Evolutionary conservation across 2,329 filamentous ascomycete species (phyloP).

Genomic region (Acephala macrosclerotiorum): DNA sequence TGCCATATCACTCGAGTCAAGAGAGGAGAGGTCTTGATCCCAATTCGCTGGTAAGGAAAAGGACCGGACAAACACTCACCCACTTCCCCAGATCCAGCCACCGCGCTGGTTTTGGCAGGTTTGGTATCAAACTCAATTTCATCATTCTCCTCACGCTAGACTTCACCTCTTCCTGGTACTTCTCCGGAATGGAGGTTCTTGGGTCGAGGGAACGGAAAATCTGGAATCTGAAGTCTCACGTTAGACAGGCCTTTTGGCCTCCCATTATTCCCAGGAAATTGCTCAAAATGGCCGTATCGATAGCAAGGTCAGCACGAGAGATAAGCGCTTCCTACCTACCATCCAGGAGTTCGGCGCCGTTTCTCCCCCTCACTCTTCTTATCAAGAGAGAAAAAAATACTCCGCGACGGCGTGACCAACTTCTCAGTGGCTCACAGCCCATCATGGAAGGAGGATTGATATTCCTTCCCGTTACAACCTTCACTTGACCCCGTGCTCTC

Average conservation of each 20-base stretch:
- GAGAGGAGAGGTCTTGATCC: neutral
- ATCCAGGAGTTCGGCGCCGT: neutral
- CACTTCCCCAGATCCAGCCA: conserved; percentile 5
- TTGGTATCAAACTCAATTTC: neutral
- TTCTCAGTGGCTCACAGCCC: neutral
- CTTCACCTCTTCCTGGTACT: neutral
- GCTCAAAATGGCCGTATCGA: neutral
- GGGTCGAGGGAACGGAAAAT: neutral
- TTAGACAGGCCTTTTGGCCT: neutral
- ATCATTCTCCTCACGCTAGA: neutral
- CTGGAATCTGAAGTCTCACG: neutral
- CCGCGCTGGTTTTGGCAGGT: neutral
- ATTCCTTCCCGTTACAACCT: neutral
- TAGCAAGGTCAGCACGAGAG: neutral
- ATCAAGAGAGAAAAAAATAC: neutral
- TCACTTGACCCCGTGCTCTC: too few relatives aligned
- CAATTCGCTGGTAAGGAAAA: too few relatives aligned
- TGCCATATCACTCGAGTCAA: too few relatives aligned
- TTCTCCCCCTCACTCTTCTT: neutral
- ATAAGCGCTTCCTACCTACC: neutral
- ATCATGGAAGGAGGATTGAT: neutral
- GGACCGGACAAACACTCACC: neutral
- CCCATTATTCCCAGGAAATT: too few relatives aligned
- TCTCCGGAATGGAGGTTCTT: neutral
- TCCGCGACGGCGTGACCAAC: neutral